These are phyloP conservation scores for Biancaea sappan DNA, from an alignment of 306 rosid genomes.

Conservation along the genomic window DNA sequence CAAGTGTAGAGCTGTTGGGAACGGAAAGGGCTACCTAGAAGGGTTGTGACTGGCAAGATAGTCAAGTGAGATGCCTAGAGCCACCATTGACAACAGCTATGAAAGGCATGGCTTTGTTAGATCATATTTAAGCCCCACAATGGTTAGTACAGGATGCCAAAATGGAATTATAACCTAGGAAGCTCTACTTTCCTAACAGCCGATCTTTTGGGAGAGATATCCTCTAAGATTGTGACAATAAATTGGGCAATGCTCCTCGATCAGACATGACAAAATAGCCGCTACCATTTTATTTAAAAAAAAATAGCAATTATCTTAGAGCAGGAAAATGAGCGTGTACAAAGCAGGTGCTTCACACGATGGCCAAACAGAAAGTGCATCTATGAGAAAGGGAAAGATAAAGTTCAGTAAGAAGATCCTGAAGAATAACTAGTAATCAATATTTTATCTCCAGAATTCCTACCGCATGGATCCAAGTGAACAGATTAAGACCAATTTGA, in stretches of 20 bases:
- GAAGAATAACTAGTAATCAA: background rate
- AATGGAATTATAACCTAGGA: too few species aligned
- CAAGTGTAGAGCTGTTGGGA: too few species aligned
- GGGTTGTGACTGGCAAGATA: too few species aligned
- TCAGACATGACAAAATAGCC: background rate
- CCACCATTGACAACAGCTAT: too few species aligned
- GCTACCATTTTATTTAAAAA: background rate
- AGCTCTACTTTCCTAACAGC: too few species aligned
- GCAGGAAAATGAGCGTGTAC: background rate
- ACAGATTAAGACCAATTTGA: background rate
- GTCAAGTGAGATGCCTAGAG: too few species aligned
- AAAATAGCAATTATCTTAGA: background rate
- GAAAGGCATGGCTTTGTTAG: too few species aligned
- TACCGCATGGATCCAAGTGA: constrained; percentile 1
- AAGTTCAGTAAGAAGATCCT: background rate
- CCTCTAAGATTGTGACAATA: too few species aligned
- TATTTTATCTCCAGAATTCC: background rate
- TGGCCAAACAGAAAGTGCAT: background rate
- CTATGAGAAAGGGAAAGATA: background rate
- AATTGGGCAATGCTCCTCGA: background rate
- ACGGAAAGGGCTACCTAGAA: too few species aligned
- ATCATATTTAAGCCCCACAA: too few species aligned
- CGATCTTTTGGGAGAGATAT: too few species aligned
- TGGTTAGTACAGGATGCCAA: too few species aligned
- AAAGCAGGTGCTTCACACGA: background rate